phyloP scores from a whole-genome alignment of 495 filamentous ascomycete genomes.

The Daldinia bambusicola region DNA sequence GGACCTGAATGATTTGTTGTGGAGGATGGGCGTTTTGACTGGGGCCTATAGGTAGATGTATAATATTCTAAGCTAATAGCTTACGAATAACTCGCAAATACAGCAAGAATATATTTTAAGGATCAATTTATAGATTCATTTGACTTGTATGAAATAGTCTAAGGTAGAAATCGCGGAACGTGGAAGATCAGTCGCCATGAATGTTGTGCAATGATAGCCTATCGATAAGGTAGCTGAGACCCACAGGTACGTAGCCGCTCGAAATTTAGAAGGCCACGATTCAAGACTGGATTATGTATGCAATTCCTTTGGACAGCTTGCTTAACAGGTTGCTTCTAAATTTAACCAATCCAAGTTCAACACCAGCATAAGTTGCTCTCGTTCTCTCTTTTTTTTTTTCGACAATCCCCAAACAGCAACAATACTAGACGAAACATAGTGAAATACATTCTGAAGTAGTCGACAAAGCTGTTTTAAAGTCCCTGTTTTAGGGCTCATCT shows the following conservation, averaged over 20 bases:
- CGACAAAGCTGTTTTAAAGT: constrained; percentile 29
- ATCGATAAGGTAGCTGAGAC: constrained; percentile 21
- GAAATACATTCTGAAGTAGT: constrained; percentile 22
- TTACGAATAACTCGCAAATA: background rate
- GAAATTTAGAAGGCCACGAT: constrained; percentile 50
- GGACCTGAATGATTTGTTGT: constrained; percentile 8
- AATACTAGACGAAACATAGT: background rate
- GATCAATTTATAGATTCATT: too few species aligned
- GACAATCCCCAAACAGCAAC: constrained; percentile 16
- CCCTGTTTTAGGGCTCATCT: constrained; percentile 47
- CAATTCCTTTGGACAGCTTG: constrained; percentile 34
- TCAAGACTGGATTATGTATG: constrained; percentile 31
- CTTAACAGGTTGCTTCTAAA: constrained; percentile 30
- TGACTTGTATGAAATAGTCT: background rate
- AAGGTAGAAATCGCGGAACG: too few species aligned
- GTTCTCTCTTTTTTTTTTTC: background rate
- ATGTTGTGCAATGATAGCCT: background rate
- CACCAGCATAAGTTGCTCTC: constrained; percentile 18
- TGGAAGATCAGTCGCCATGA: too few species aligned
- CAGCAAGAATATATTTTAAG: background rate
- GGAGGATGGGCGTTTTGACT: constrained; percentile 29
- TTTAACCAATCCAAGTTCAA: constrained; percentile 35
- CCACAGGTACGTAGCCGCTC: constrained; percentile 31
- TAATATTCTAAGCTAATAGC: constrained; percentile 17
- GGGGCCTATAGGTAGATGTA: constrained; percentile 14